Evolutionary conservation across 2,329 filamentous ascomycete species (phyloP), one percentile per base, ranked within the genome.

Genomic region (Rugonectria rugulosa): DNA sequence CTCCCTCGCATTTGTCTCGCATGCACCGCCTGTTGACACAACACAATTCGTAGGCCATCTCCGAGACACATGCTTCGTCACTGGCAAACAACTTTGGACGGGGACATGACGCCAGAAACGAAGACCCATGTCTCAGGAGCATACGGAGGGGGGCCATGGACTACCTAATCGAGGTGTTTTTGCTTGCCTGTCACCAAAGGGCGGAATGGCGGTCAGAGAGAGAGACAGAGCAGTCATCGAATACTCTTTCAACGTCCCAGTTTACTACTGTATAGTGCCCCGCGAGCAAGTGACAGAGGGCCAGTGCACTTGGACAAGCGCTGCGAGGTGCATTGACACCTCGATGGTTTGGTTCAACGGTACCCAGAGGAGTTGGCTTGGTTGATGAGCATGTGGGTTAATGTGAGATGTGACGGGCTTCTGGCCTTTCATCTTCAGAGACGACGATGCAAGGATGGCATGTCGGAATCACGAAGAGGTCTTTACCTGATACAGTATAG

Each of bases 151-250:
- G n/a, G n/a, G n/a, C n/a, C n/a, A n/a, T n/a, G n/a, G n/a, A n/a
- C n/a, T n/a, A n/a, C n/a, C n/a, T n/a, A n/a, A n/a, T n/a, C n/a
- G n/a, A n/a, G n/a, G n/a, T n/a, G n/a, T n/a, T n/a, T n/a, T n/a
- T n/a, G n/a, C n/a, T n/a, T 38, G 42, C 53, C 43, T 53, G 44
- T 40, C 21, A 45, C 27, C 45, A 37, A 14, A 32, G 29, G 27
- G 7, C 51, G 56, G 63, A 67, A 60, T 61, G 57, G 65, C 65
- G 65, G 65, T 67, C 65, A 65, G 60, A 56, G 23, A 19, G 17
- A 10, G 4, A 23, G 17, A 14, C 9, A 20, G 6, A 38, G 36
- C n/a, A n/a, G n/a, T n/a, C n/a, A n/a, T n/a, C n/a, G n/a, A n/a
- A n/a, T n/a, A n/a, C n/a, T n/a, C n/a, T n/a, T n/a, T n/a, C n/a